Conservation (phyloP, 129 eudicot species). For the Flaveria linearis region DNA sequence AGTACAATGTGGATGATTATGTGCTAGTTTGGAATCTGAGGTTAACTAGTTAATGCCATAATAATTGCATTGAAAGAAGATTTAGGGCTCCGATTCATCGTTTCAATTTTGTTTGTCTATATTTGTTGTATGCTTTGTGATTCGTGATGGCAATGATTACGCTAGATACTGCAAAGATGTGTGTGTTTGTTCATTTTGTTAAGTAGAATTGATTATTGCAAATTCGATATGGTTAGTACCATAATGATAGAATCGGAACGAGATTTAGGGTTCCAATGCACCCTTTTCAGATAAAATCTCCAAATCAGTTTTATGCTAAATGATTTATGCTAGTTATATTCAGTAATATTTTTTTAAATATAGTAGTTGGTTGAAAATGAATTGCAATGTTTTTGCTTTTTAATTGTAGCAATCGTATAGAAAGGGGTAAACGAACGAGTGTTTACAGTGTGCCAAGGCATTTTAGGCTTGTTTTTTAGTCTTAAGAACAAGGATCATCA, state of each 20-base stretch:
- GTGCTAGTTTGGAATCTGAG: slow-evolving; percentile 13
- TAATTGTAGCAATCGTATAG: slow-evolving; percentile 20
- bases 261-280: slow-evolving; percentile 19
- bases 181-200: background rate
- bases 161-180: slow-evolving; percentile 8
- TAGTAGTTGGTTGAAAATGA: background rate
- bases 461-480: slow-evolving; percentile 5
- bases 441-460: slow-evolving; percentile 6
- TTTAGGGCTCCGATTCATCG: slow-evolving; percentile 25
- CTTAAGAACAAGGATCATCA: slow-evolving; percentile 9
- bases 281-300: slow-evolving; percentile 13
- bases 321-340: slow-evolving; percentile 25
- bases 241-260: slow-evolving; percentile 23
- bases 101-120: background rate
- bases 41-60: background rate
- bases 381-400: slow-evolving; percentile 23
- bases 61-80: slow-evolving; percentile 1
- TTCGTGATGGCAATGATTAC: slow-evolving; percentile 11
- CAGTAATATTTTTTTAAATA: slow-evolving; percentile 1
- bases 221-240: slow-evolving; percentile 15
- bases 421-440: slow-evolving; percentile 27
- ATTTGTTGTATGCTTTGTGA: slow-evolving; percentile 2
- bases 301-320: background rate
- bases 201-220: slow-evolving; percentile 13
- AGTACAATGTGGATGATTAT: slow-evolving; percentile 23